These are phyloP conservation scores for Aspergillus indologenus DNA, from an alignment of 495 filamentous ascomycete species.

Conservation along the genomic window DNA sequence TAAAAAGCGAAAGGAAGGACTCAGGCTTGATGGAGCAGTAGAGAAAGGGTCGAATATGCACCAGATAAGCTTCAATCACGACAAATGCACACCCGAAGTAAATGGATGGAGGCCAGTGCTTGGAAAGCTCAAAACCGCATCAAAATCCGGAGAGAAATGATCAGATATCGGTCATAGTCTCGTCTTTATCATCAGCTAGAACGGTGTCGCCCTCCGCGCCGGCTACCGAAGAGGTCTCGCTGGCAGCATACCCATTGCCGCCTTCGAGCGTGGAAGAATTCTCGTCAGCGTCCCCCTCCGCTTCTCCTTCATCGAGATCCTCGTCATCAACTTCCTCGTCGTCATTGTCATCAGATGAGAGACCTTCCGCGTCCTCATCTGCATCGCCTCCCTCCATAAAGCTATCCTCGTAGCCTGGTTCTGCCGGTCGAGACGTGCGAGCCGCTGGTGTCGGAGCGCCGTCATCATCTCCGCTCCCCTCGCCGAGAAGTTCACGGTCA, in stretches of 20 bases:
- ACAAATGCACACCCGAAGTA: not conserved
- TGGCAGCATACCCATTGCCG: slow-evolving; percentile 38
- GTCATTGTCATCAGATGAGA: slow-evolving; percentile 32
- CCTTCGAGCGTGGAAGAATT: slow-evolving; percentile 43
- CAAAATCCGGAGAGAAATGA: not conserved
- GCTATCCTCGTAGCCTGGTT: slow-evolving; percentile 29
- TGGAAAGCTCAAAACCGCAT: not conserved
- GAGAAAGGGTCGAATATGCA: not conserved
- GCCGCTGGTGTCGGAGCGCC: slow-evolving; percentile 21
- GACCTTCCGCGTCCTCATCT: slow-evolving; percentile 24
- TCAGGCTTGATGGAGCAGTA: not conserved
- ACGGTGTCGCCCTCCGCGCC: slow-evolving; percentile 18
- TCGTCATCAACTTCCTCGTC: slow-evolving; percentile 36
- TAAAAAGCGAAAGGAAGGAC: not conserved
- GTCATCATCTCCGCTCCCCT: slow-evolving; percentile 46
- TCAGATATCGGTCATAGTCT: not conserved
- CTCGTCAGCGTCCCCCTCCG: slow-evolving; percentile 34
- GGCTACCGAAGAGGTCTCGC: slow-evolving; percentile 35
- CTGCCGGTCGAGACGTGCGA: slow-evolving; percentile 13
- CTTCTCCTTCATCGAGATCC: slow-evolving; percentile 30
- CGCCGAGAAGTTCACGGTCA: slow-evolving; percentile 50
- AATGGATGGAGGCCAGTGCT: not conserved
- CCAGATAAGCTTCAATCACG: not conserved
- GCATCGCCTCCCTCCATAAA: slow-evolving; percentile 31
- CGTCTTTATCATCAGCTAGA: slow-evolving; percentile 20